These are phyloP conservation scores for Omphalea diandra DNA, from an alignment of 441 rosid genomes.

Conservation along the genomic window DNA sequence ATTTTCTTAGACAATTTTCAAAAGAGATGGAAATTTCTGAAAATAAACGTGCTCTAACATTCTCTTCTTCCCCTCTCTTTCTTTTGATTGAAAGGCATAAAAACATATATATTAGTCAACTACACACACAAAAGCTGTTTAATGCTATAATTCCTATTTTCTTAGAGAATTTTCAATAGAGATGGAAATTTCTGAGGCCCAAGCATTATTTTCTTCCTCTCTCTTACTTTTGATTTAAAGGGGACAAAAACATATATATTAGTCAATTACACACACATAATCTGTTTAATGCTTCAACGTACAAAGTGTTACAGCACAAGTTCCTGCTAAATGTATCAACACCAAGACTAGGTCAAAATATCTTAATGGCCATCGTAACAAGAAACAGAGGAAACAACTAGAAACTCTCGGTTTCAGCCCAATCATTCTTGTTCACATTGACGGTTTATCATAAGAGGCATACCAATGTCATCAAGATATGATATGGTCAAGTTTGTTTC, in stretches of 20 bases:
- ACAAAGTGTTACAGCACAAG: background rate
- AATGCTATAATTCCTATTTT: too few species aligned
- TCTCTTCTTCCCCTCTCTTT: background rate
- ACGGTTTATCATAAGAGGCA: background rate
- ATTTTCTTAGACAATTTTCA: background rate
- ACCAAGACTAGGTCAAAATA: background rate
- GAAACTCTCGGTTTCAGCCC: background rate
- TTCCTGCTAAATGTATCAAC: background rate
- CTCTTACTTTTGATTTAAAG: too few species aligned
- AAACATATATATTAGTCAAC: too few species aligned
- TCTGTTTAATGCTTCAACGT: background rate
- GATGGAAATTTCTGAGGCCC: too few species aligned
- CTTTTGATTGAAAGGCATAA: background rate
- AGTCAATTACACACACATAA: too few species aligned
- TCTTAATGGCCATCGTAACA: too few species aligned
- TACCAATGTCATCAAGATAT: background rate
- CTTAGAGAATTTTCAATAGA: too few species aligned
- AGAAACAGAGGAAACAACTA: background rate
- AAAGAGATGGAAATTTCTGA: background rate
- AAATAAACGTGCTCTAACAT: background rate
- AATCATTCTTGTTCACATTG: background rate
- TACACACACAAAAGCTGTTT: too few species aligned
- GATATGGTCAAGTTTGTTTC: background rate
- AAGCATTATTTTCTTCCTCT: too few species aligned
- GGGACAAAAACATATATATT: too few species aligned